Base-by-base conservation (phyloP, 441 rosid genomes). In the Erodium trifolium region DNA sequence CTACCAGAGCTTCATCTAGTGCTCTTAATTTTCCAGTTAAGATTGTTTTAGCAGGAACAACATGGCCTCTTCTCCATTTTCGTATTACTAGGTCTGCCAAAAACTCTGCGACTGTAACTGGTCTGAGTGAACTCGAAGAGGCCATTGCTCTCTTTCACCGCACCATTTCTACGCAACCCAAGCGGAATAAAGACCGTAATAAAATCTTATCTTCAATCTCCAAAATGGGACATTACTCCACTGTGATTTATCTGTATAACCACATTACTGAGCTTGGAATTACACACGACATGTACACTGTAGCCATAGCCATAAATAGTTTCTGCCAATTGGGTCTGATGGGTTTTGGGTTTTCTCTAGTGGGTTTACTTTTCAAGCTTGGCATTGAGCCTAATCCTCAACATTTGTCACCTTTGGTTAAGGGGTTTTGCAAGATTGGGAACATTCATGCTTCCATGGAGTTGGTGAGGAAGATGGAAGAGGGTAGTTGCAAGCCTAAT, bases 381-480 rank as follows among this genome's bases (percentile, higher is more conserved):
- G 53, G 53, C 2, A 47, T 47, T 47, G 53, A 47, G 53, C 53
- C 53, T 47, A 12, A 11, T 47, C n/a, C 53, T 47, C 49, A 47
- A 47, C 10, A 12, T 47, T 47, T 47, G 53, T 47, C 53, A 12
- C 53, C 53, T 47, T 47, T 47, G 53, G 53, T 47, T 47, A 47
- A 47, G 53, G 53, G 53, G 53, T 47, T 47, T 17, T 57, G 63
- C 63, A 57, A 57, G 29, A 57, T 57, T 17, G 63, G 63, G 23
- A 18, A 17, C 5, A 5, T 57, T 6, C 27, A 57, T 17, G 63
- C 10, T 57, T 23, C 63, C 12, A 57, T 57, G 63, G 63, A 18
- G 27, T 2, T 57, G 63, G 23, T 57, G 27, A 57, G 63, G 63
- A 18, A 57, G 63, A 57, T 57, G 63, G 63, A 57, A 29, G 63